Conservation (phyloP, 2,329 filamentous ascomycete genomes). For the Phialophora tarda region DNA sequence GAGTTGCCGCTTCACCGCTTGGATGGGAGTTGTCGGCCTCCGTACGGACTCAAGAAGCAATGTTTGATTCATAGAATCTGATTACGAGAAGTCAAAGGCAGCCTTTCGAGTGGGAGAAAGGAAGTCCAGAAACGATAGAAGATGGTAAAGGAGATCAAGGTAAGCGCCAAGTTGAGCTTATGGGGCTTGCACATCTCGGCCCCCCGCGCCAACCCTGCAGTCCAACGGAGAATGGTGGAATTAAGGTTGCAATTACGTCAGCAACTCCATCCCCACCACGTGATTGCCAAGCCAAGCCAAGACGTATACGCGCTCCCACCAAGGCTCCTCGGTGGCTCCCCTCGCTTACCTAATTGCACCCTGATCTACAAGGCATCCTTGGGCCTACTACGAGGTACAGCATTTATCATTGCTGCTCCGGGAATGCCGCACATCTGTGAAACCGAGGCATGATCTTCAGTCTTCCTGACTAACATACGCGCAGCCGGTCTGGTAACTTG, state of each 20-base stretch:
- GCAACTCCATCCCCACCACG: neutral
- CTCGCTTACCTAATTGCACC: neutral
- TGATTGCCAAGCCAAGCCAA: neutral
- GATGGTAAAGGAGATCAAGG: neutral
- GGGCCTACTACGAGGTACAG: too few species aligned
- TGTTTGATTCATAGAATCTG: neutral
- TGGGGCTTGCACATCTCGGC: neutral
- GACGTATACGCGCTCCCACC: neutral
- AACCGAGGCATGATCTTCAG: neutral
- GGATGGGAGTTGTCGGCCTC: neutral
- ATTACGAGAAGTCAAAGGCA: neutral
- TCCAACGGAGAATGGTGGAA: neutral
- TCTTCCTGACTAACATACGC: slow-evolving; percentile 4
- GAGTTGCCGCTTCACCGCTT: neutral
- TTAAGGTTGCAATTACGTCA: neutral
- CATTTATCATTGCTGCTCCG: neutral
- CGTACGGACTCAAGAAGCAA: neutral
- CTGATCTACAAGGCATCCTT: neutral
- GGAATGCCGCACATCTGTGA: neutral
- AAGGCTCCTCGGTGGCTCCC: neutral
- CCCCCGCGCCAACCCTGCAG: neutral
- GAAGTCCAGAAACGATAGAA: neutral
- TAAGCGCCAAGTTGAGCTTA: slow-evolving; percentile 4
- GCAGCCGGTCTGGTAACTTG: neutral
- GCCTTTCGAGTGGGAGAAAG: neutral